Conservation (phyloP, 2,329 filamentous ascomycete species). For the Ophiosphaerella herpotricha region DNA sequence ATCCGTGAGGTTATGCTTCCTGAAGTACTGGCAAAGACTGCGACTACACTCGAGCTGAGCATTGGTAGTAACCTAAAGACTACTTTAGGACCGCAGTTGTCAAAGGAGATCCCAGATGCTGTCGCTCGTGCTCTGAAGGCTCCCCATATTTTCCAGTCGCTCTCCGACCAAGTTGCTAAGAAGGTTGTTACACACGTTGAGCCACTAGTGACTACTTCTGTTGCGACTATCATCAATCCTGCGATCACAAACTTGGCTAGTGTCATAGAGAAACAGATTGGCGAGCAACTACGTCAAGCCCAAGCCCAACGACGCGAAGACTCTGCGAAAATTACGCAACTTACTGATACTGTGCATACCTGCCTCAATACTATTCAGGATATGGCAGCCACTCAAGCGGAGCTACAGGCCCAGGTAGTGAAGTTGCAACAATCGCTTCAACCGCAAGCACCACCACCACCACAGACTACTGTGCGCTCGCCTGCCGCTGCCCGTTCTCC, state of each 20-base stretch:
- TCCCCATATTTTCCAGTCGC: slow-evolving; percentile 70
- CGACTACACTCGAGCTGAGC: slow-evolving; percentile 71
- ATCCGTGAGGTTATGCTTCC: slow-evolving; percentile 79
- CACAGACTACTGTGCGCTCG: slow-evolving; percentile 15
- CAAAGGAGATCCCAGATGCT: slow-evolving; percentile 74
- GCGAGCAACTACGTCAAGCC: slow-evolving; percentile 56
- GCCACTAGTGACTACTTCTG: slow-evolving; percentile 64
- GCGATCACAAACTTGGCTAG: slow-evolving; percentile 69
- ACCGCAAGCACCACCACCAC: slow-evolving; percentile 23
- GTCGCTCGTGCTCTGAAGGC: slow-evolving; percentile 72
- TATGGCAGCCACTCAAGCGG: slow-evolving; percentile 70
- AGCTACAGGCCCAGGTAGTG: slow-evolving; percentile 64
- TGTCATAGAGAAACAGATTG: slow-evolving; percentile 68
- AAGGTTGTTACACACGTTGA: slow-evolving; percentile 72
- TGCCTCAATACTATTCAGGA: slow-evolving; percentile 71
- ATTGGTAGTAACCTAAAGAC: slow-evolving; percentile 70
- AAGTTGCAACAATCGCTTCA: slow-evolving; percentile 50
- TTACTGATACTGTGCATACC: slow-evolving; percentile 68
- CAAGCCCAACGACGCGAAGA: slow-evolving; percentile 59
- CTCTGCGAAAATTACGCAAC: slow-evolving; percentile 70
- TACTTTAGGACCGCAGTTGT: slow-evolving; percentile 67
- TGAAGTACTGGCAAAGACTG: slow-evolving; percentile 68
- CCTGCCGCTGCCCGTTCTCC: slow-evolving; percentile 45
- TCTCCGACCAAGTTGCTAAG: slow-evolving; percentile 73
- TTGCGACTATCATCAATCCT: slow-evolving; percentile 60